Evolutionary conservation across 164 flowering plant species (phyloP).

Genomic region (Cinnamomum micranthum): DNA sequence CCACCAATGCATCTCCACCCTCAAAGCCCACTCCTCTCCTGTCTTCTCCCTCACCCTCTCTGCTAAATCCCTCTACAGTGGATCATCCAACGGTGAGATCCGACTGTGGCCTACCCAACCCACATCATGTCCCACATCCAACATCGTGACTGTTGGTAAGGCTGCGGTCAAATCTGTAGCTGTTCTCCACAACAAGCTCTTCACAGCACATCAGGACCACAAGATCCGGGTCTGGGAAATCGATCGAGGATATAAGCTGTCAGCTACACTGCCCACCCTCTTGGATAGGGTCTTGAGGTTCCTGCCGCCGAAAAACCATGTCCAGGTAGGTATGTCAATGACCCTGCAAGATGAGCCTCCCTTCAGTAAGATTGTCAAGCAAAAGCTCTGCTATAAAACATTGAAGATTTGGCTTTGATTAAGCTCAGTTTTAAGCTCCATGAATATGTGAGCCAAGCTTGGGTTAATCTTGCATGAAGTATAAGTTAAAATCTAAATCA

Average conservation of each 20-base stretch:
- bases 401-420: too few relatives aligned
- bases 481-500: too few relatives aligned
- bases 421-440: too few relatives aligned
- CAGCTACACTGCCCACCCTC: slow-evolving; percentile 79
- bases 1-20: slow-evolving; percentile 45
- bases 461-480: too few relatives aligned
- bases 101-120: slow-evolving; percentile 33
- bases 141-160: slow-evolving; percentile 33
- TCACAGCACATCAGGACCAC: slow-evolving; percentile 83
- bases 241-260: slow-evolving; percentile 18
- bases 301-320: slow-evolving; percentile 54
- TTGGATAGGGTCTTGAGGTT: slow-evolving; percentile 49
- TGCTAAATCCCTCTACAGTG: slow-evolving; percentile 51
- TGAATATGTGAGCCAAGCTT: too few relatives aligned
- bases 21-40: slow-evolving; percentile 51
- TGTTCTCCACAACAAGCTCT: slow-evolving; percentile 40
- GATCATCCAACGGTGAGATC: slow-evolving; percentile 49
- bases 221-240: slow-evolving; percentile 83
- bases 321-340: slow-evolving; percentile 20
- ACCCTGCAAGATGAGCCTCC: too few relatives aligned
- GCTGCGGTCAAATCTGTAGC: slow-evolving; percentile 77
- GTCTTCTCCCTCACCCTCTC: slow-evolving; percentile 55
- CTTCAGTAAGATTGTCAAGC: too few relatives aligned
- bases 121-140: background rate
- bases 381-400: too few relatives aligned